phyloP scores from a whole-genome alignment of 371 early-diverging fungal species.

The Mucor irregularis region DNA sequence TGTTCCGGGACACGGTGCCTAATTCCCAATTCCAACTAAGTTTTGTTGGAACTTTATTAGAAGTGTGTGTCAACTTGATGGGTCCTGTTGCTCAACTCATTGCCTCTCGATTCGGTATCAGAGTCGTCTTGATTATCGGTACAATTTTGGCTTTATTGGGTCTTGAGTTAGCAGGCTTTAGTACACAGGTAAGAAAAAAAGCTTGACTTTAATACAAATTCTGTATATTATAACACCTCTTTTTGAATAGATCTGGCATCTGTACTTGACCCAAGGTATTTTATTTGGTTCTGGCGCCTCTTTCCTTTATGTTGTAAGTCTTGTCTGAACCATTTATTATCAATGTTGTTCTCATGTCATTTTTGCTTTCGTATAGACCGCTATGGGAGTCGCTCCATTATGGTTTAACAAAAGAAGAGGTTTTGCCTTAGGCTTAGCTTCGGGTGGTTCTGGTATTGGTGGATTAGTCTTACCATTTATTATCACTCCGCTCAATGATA shows the following conservation, averaged over 20 bases:
- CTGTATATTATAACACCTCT: not conserved
- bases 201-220: not conserved
- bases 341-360: too few relatives aligned
- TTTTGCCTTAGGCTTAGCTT: slow-evolving; percentile 71
- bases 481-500: slow-evolving; percentile 54
- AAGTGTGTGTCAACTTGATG: slow-evolving; percentile 28
- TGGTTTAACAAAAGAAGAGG: slow-evolving; percentile 74
- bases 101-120: slow-evolving; percentile 22
- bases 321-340: too few relatives aligned
- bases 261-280: slow-evolving; percentile 29
- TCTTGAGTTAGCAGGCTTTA: slow-evolving; percentile 31
- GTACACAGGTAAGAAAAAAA: slow-evolving; percentile 25
- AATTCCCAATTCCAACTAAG: slow-evolving; percentile 21
- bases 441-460: slow-evolving; percentile 79
- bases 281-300: slow-evolving; percentile 52
- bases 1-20: slow-evolving; percentile 6
- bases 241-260: slow-evolving; percentile 27
- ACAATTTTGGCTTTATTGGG: slow-evolving; percentile 24
- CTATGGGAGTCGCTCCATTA: slow-evolving; percentile 61
- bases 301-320: slow-evolving; percentile 12
- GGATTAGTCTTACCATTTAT: slow-evolving; percentile 72
- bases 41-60: slow-evolving; percentile 34
- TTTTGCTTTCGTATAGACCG: too few relatives aligned
- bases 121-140: slow-evolving; percentile 25
- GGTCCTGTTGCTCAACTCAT: slow-evolving; percentile 31